Conservation (phyloP, 768 basidiomycete species). For the Termitomyces sp. region DNA sequence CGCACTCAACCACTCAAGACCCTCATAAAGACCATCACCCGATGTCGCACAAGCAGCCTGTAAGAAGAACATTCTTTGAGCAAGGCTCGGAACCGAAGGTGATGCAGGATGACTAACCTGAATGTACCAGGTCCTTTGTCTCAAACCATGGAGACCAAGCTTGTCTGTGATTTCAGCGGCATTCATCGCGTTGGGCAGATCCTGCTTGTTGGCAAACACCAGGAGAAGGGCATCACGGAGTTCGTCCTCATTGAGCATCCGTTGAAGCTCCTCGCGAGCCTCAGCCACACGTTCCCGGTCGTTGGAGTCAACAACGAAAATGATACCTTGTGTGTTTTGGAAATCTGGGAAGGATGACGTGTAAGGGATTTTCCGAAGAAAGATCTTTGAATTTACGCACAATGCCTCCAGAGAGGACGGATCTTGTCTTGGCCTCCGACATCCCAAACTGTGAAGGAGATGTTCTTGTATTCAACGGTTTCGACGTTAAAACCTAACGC, state of each 20-base stretch:
- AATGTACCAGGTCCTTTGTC: constrained; percentile 98
- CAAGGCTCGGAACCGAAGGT: constrained; percentile 8
- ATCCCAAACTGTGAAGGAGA: constrained; percentile 99
- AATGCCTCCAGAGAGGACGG: constrained; percentile 99
- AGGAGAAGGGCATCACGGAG: constrained; percentile 97
- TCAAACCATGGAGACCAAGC: constrained; percentile 94
- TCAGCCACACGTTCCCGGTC: constrained; percentile 99
- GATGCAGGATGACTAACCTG: constrained; percentile 49
- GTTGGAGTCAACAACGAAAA: constrained; percentile 99
- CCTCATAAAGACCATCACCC: constrained; percentile 98
- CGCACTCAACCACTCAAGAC: constrained; percentile 92
- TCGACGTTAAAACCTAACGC: constrained; percentile 97
- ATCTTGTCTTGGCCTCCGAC: constrained; percentile 99
- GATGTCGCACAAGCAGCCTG: constrained; percentile 98
- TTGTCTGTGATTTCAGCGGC: constrained; percentile 99
- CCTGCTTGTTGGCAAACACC: constrained; percentile 99
- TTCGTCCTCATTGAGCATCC: constrained; percentile 99
- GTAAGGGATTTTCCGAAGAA: constrained; percentile 14
- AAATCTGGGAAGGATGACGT: constrained; percentile 60
- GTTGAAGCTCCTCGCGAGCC: constrained; percentile 97
- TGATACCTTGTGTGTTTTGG: constrained; percentile 99
- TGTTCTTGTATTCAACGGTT: constrained; percentile 99
- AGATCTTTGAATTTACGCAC: constrained; percentile 46
- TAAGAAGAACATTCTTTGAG: constrained; percentile 11
- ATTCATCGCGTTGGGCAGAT: constrained; percentile 99